A percentile compares a stretch with the other conserved stretches of the same genome.
Evolutionary conservation across 768 basidiomycete species (phyloP).

Genomic region (Butyriboletus loyo): DNA sequence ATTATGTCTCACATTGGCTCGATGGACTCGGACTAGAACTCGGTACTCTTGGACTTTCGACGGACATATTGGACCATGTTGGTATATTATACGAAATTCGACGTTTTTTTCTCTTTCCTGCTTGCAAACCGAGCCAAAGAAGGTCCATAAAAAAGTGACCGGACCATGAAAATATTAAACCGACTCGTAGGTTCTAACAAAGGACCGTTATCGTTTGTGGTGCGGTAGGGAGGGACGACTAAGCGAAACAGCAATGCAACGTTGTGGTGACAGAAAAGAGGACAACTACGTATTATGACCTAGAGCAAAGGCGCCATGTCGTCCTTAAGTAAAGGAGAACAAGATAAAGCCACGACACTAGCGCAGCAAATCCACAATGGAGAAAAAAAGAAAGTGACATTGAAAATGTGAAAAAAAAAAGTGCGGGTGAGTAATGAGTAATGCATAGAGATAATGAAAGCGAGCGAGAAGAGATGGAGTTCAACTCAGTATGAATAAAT

Average conservation of each 20-base stretch:
- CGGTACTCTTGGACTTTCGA: neutral
- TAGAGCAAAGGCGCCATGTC: conserved; percentile 21
- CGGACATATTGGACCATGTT: neutral
- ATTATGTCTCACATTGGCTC: too few relatives aligned
- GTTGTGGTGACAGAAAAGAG: conserved; percentile 23
- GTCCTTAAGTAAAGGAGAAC: conserved; percentile 23
- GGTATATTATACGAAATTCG: conserved; percentile 3
- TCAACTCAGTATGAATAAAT: conserved; percentile 21
- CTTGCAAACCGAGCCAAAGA: neutral
- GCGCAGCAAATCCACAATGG: conserved; percentile 19
- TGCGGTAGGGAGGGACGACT: conserved; percentile 8
- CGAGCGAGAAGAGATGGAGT: conserved; percentile 7
- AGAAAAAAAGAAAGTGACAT: neutral
- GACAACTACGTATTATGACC: conserved; percentile 28
- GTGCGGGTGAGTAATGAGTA: conserved; percentile 21
- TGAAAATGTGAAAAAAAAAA: conserved; percentile 12
- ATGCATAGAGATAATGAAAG: conserved; percentile 32
- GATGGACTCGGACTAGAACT: neutral
- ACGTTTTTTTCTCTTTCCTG: conserved; percentile 7
- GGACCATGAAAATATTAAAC: conserved; percentile 21
- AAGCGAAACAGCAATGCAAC: conserved; percentile 33
- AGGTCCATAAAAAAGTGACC: conserved; percentile 5
- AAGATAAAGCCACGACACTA: conserved; percentile 19
- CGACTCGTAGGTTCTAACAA: conserved; percentile 19
- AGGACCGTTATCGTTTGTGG: conserved; percentile 28